phyloP scores from a whole-genome alignment of 768 basidiomycete genomes.

The Tylopilus balloui region DNA sequence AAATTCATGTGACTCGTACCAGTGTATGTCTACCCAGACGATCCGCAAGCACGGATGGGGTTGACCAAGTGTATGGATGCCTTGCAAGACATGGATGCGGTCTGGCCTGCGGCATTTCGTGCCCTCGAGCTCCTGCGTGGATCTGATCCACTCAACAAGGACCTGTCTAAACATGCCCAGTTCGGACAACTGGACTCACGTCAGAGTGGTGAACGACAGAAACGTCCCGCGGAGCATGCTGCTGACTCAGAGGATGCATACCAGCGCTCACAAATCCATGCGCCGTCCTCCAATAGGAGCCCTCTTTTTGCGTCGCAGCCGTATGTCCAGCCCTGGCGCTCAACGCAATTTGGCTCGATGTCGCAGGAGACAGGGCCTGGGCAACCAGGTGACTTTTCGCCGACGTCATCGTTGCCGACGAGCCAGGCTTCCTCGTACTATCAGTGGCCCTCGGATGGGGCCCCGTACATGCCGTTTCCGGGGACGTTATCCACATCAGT shows the following conservation, averaged over 20 bases:
- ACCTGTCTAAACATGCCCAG: not conserved
- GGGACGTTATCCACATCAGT: conserved; percentile 64
- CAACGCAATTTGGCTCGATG: conserved; percentile 19
- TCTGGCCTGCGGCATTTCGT: conserved; percentile 76
- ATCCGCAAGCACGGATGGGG: conserved; percentile 66
- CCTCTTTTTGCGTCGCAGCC: conserved; percentile 12
- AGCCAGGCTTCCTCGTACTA: conserved; percentile 34
- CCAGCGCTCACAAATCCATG: conserved; percentile 21
- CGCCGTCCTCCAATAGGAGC: conserved; percentile 1
- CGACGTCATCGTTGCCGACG: conserved; percentile 6
- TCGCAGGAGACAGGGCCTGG: conserved; percentile 5
- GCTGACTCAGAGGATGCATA: conserved; percentile 36
- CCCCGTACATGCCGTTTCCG: conserved; percentile 34
- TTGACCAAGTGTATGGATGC: conserved; percentile 64
- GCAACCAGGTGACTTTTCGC: conserved; percentile 10
- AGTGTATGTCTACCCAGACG: conserved; percentile 59
- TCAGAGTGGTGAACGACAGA: conserved; percentile 36
- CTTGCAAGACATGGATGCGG: conserved; percentile 57
- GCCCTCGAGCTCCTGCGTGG: conserved; percentile 70
- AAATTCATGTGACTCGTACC: conserved; percentile 20
- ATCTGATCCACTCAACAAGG: conserved; percentile 37
- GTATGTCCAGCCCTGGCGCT: conserved; percentile 30
- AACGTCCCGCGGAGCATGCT: conserved; percentile 56
- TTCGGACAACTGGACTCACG: conserved; percentile 11
- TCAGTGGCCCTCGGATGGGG: conserved; percentile 41